Percentiles rank a stretch among this genome's conserved stretches.
Conservation (phyloP, 129 eudicot species). For the Chrysanthemum seticuspe region DNA sequence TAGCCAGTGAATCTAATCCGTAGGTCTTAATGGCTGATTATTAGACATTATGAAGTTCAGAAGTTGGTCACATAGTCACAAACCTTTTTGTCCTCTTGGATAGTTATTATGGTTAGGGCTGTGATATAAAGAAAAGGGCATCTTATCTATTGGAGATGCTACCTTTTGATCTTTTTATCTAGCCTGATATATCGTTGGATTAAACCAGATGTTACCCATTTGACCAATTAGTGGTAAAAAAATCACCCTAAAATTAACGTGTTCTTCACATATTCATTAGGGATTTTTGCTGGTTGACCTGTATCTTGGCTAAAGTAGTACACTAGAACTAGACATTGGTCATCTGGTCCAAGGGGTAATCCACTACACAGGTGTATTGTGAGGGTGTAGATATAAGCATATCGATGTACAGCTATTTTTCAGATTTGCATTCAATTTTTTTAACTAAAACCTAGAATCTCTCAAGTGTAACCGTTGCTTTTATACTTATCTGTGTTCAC, state of each 20-base stretch:
- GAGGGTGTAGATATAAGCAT: background rate
- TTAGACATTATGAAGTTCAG: background rate
- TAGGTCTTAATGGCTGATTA: background rate
- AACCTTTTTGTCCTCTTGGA: too few species aligned
- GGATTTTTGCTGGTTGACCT: background rate
- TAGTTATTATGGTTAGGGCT: too few species aligned
- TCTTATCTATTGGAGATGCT: too few species aligned
- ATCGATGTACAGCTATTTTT: background rate
- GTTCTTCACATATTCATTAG: background rate
- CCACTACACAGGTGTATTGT: background rate
- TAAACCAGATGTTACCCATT: background rate
- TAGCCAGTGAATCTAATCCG: background rate
- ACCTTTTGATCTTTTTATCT: background rate
- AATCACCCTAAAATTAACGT: background rate
- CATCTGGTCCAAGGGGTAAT: background rate
- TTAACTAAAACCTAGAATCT: background rate
- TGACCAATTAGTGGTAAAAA: background rate
- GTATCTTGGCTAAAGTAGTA: background rate
- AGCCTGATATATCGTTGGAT: too few species aligned
- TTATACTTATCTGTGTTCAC: background rate
- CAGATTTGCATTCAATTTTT: background rate
- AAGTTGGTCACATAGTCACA: background rate
- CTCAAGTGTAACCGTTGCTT: constrained; percentile 7
- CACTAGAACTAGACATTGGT: background rate
- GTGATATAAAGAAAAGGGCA: too few species aligned